Evolutionary conservation across 805 yeast species (phyloP).

Genomic region (Starmerella ratchasimensis): DNA sequence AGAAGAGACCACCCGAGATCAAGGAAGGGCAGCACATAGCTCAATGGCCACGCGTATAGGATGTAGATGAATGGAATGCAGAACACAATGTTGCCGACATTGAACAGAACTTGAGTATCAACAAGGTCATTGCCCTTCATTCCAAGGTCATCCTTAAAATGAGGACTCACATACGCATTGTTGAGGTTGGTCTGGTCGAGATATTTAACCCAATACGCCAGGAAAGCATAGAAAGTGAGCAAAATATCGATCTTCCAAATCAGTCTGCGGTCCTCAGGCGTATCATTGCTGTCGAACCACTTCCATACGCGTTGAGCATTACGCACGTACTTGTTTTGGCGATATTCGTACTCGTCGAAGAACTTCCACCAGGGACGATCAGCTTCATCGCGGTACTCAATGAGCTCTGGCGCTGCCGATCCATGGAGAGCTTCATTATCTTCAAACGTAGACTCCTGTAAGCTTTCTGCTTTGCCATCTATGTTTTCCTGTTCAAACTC

Average conservation of each 20-base stretch:
- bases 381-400: conserved; percentile 17
- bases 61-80: conserved; percentile 50
- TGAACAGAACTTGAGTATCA: conserved; percentile 44
- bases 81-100: conserved; percentile 45
- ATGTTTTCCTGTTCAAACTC: background rate
- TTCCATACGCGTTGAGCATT: conserved; percentile 35
- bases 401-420: background rate
- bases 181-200: conserved; percentile 46
- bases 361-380: conserved; percentile 30
- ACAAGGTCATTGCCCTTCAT: conserved; percentile 51
- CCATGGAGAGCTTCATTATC: background rate
- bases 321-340: conserved; percentile 27
- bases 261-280: conserved; percentile 36
- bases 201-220: conserved; percentile 57
- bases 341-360: conserved; percentile 48
- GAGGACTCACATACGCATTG: conserved; percentile 46
- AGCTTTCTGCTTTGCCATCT: background rate
- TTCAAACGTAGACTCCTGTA: conserved; percentile 8
- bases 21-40: conserved; percentile 37
- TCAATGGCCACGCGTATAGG: conserved; percentile 43
- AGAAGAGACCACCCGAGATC: conserved; percentile 59
- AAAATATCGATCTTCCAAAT: conserved; percentile 43
- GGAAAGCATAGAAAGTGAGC: conserved; percentile 39
- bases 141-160: conserved; percentile 29
- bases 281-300: conserved; percentile 41